phyloP scores from a whole-genome alignment of 2,329 filamentous ascomycete species.

The Xylariaceae sp. region DNA sequence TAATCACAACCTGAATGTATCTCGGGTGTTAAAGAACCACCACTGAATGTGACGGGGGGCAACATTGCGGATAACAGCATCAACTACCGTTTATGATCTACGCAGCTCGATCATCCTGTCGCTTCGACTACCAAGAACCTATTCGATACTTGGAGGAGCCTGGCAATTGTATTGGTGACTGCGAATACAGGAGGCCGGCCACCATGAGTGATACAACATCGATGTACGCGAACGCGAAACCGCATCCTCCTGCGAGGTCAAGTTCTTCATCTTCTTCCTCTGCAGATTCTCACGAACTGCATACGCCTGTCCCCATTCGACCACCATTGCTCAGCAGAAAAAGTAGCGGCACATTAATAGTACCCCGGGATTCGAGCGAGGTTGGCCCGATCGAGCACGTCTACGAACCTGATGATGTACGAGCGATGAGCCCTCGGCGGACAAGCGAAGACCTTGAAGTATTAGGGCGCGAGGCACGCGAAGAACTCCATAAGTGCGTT shows the following conservation, averaged over 20 bases:
- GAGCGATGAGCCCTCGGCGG: slow-evolving; percentile 89
- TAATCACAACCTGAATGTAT: too few relatives aligned
- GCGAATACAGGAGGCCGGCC: too few relatives aligned
- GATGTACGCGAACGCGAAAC: slow-evolving; percentile 14
- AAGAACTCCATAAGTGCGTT: slow-evolving; percentile 57
- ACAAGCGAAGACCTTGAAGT: slow-evolving; percentile 89
- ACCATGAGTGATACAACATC: too few relatives aligned
- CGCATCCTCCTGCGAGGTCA: slow-evolving; percentile 27
- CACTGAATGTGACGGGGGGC: slow-evolving; percentile 9
- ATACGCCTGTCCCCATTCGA: slow-evolving; percentile 54
- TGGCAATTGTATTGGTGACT: too few relatives aligned
- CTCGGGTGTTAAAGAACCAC: slow-evolving; percentile 1
- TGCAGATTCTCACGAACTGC: slow-evolving; percentile 36
- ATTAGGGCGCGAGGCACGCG: slow-evolving; percentile 77
- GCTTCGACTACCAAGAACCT: too few relatives aligned
- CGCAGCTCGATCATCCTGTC: too few relatives aligned
- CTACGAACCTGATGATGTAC: slow-evolving; percentile 82
- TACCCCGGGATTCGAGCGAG: slow-evolving; percentile 71
- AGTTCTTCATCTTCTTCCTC: slow-evolving; percentile 32
- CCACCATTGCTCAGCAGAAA: slow-evolving; percentile 71
- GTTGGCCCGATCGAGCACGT: slow-evolving; percentile 71
- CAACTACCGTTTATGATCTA: slow-evolving; percentile 1
- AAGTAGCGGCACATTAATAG: slow-evolving; percentile 79
- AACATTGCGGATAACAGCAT: background rate
- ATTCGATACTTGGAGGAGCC: background rate